Base-by-base conservation (phyloP, 2,329 filamentous ascomycete genomes). In the Fusarium penzigii region DNA sequence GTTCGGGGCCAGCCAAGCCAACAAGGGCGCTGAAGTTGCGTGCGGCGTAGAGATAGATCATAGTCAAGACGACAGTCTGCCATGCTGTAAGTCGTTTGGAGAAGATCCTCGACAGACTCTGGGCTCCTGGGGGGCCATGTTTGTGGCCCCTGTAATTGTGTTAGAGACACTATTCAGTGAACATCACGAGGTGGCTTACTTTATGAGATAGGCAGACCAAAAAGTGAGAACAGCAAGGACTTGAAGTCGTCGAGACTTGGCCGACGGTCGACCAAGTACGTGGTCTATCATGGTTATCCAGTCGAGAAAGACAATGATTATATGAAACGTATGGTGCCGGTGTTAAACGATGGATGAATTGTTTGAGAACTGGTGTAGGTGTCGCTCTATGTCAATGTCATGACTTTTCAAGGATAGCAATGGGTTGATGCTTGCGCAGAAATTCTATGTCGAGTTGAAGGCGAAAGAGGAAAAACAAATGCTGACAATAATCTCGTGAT, bases 1-100 rank as follows among this genome's bases (percentile, higher is more conserved):
- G 94, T 65, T 99, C 94, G 5, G 94, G 93, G 60, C 88, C 92
- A 62, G 96, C 92, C 46, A 99, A 83, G 4, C 92, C 90, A 52
- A 96, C 83, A 6, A 99, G 83, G 59, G 95, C 95, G 68, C 90
- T 92, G 65, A 99, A 95, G 74, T 99, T 97, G 52, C 92, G 89
- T 32, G 89, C 86, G 34, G 92, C 82, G 69, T 99, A 99, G 52
- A 97, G 85, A 72, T 92, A 95, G 45, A 97, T 83, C 72, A 97
- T 87, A 41, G 92, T 95, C 43, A 93, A 76, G 58, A 95, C 86
- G 29, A 96, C 82, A 2, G 88, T 90, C 72, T 96, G 94, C 92
- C 94, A 97, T 62, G 88, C 80, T 6, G 92, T 96, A 52, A 97
- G 78, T 52, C 82, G 82, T 45, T 77, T 81, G 6, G 87, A 87